Conservation (phyloP, 257 asterid genomes). For the Mitragyna speciosa region DNA sequence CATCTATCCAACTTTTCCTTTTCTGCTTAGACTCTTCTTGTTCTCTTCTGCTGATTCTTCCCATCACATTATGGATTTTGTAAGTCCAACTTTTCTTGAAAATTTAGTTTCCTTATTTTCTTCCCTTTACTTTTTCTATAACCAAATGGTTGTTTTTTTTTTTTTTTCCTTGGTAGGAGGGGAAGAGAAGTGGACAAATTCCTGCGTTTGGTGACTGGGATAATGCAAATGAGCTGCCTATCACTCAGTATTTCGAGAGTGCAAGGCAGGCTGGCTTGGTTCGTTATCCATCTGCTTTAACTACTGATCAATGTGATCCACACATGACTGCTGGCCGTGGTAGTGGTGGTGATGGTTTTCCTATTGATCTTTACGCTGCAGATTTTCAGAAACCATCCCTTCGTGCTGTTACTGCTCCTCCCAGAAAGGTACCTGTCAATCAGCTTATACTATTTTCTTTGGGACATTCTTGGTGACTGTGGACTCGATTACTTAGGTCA, state of each 20-base stretch:
- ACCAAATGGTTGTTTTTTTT: no score
- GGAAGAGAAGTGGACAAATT: conserved; percentile 61
- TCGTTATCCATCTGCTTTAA: conserved; percentile 42
- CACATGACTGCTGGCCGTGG: conserved; percentile 13
- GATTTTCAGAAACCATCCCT: conserved; percentile 40
- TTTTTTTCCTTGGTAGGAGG: conserved; percentile 10
- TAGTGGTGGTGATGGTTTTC: conserved; percentile 6
- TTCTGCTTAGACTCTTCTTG: neutral
- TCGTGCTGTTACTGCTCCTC: conserved; percentile 36
- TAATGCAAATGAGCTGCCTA: conserved; percentile 57
- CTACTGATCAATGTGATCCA: conserved; percentile 12
- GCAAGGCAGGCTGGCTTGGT: conserved; percentile 78
- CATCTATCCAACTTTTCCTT: no score
- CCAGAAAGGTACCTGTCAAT: conserved; percentile 33
- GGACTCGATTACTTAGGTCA: no score
- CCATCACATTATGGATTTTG: neutral
- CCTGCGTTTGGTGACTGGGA: conserved; percentile 89
- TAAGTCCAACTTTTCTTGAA: neutral
- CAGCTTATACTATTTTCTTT: neutral
- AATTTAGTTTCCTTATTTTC: no score
- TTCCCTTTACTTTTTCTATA: no score
- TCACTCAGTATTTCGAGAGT: conserved; percentile 70
- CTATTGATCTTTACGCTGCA: conserved; percentile 27
- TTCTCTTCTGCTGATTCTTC: neutral
- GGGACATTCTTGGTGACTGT: no score